phyloP scores from a whole-genome alignment of 495 filamentous ascomycete species.

The Peziza echinospora region DNA sequence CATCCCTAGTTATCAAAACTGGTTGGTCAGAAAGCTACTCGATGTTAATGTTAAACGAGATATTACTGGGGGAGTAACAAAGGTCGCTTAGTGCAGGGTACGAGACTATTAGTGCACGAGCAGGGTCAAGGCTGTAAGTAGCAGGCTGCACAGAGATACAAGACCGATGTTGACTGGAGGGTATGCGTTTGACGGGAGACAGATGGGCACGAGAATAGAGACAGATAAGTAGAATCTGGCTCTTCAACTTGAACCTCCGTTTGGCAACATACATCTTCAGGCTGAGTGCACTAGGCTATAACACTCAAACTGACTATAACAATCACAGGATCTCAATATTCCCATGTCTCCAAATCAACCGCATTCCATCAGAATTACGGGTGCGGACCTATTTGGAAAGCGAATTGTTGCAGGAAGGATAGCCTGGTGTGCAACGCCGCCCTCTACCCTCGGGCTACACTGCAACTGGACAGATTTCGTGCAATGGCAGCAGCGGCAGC shows the following conservation, averaged over 20 bases:
- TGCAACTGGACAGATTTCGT: background rate
- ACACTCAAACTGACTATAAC: too few species aligned
- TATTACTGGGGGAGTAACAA: background rate
- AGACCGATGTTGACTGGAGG: background rate
- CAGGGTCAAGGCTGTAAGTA: background rate
- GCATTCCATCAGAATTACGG: background rate
- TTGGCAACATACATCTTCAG: background rate
- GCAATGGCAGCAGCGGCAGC: background rate
- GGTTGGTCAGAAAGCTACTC: background rate
- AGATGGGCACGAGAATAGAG: too few species aligned
- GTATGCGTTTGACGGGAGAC: background rate
- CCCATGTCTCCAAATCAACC: background rate
- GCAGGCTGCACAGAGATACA: background rate
- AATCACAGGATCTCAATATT: background rate
- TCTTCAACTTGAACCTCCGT: background rate
- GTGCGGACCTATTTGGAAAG: background rate
- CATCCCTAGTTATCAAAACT: background rate
- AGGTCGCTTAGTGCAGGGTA: background rate
- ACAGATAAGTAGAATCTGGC: background rate
- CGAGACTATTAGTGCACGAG: background rate
- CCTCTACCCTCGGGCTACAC: too few species aligned
- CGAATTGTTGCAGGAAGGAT: background rate
- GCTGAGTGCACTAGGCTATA: too few species aligned
- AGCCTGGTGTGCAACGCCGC: background rate
- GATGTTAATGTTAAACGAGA: background rate